phyloP scores from a whole-genome alignment of 2,329 filamentous ascomycete genomes.

The Macrophomina phaseolina region DNA sequence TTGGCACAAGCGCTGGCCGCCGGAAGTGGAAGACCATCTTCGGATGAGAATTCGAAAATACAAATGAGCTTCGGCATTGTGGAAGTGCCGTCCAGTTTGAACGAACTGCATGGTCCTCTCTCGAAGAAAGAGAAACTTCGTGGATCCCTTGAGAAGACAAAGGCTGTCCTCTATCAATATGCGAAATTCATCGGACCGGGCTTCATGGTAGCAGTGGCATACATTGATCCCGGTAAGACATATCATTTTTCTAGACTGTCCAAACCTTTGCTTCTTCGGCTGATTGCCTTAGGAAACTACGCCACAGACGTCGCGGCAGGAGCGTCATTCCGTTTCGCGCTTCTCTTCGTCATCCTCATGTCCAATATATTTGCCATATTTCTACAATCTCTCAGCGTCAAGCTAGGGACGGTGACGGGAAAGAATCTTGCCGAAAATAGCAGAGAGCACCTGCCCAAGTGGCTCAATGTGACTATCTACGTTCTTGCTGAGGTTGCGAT shows the following conservation, averaged over 20 bases:
- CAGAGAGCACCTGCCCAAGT: constrained; percentile 56
- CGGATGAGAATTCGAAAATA: background rate
- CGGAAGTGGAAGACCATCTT: background rate
- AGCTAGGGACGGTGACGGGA: constrained; percentile 58
- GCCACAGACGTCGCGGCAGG: constrained; percentile 73
- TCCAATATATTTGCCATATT: constrained; percentile 75
- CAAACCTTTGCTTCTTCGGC: background rate
- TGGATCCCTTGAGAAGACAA: background rate
- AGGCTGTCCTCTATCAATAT: constrained; percentile 52
- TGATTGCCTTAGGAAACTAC: constrained; percentile 63
- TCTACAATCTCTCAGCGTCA: constrained; percentile 71
- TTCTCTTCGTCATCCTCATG: constrained; percentile 72
- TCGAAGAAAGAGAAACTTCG: background rate
- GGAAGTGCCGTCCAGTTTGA: background rate
- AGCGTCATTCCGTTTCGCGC: constrained; percentile 66
- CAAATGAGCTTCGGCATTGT: background rate
- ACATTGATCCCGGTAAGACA: constrained; percentile 53
- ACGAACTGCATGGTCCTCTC: background rate
- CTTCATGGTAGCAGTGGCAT: constrained; percentile 63
- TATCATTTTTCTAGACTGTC: no score
- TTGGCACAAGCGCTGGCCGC: background rate
- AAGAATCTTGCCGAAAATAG: constrained; percentile 57
- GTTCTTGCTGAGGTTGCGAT: constrained; percentile 62
- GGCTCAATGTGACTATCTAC: constrained; percentile 61
- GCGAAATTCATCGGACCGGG: constrained; percentile 69